Evolutionary conservation across 345 rosid genomes (phyloP).

Genomic region (Dipteronia sinensis): DNA sequence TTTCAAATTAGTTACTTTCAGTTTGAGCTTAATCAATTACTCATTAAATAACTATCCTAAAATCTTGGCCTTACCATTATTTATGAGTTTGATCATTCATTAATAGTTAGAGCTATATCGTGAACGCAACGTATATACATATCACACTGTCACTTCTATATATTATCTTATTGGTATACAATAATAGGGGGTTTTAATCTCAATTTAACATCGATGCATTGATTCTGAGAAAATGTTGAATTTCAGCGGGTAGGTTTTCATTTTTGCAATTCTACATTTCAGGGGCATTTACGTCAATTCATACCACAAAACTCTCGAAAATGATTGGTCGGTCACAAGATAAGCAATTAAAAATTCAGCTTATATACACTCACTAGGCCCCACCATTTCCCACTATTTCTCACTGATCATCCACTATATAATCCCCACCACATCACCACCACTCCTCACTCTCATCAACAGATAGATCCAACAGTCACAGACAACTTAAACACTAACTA

Average conservation of each 20-base stretch:
- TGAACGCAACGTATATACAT: no score
- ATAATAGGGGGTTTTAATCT: not conserved
- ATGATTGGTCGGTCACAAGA: conserved; percentile 37
- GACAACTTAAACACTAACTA: not conserved
- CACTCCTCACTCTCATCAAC: not conserved
- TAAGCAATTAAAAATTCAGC: conserved; percentile 21
- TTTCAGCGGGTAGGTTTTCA: no score
- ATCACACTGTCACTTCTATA: no score
- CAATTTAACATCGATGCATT: not conserved
- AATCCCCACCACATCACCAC: not conserved
- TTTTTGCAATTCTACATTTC: not conserved
- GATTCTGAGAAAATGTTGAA: no score
- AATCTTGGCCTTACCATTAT: not conserved
- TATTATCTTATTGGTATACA: no score
- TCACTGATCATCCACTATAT: conserved; percentile 23
- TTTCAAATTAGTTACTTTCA: no score
- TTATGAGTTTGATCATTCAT: not conserved
- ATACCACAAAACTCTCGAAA: not conserved
- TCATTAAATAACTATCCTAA: no score
- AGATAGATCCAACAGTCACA: conserved; percentile 8
- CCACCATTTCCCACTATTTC: conserved; percentile 14
- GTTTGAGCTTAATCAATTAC: no score
- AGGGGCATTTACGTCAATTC: conserved; percentile 13
- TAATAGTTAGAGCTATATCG: no score
- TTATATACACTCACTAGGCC: conserved; percentile 17